Conservation (phyloP, 306 rosid genomes). For the Lagenaria siceraria region DNA sequence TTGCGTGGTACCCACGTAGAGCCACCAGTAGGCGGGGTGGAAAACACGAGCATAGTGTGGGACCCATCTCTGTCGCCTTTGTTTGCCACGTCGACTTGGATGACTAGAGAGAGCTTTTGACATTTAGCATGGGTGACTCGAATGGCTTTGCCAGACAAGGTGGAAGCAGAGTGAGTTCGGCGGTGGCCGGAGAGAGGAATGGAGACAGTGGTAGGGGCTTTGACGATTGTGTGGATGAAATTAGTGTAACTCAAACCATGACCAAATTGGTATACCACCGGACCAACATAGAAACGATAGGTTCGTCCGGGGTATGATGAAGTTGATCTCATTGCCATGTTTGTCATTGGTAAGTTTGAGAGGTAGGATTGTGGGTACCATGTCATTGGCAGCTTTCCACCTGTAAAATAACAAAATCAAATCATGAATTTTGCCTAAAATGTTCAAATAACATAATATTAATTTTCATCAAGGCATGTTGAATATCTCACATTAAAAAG, state of each 20-base stretch:
- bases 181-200: constrained; percentile 47
- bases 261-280: constrained; percentile 71
- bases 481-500: too few species aligned
- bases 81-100: constrained; percentile 51
- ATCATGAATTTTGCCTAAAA: too few species aligned
- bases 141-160: constrained; percentile 39
- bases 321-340: constrained; percentile 68
- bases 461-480: too few species aligned
- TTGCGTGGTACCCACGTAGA: constrained; percentile 45
- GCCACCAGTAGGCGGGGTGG: constrained; percentile 37
- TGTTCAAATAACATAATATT: too few species aligned
- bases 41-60: constrained; percentile 56
- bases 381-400: constrained; percentile 77
- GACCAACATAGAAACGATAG: constrained; percentile 68
- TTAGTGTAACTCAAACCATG: constrained; percentile 54
- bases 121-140: constrained; percentile 72
- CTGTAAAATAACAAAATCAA: constrained; percentile 18
- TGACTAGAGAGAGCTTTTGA: constrained; percentile 31
- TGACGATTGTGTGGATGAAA: constrained; percentile 40
- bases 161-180: constrained; percentile 9
- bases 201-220: constrained; percentile 38
- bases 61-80: constrained; percentile 60
- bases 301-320: constrained; percentile 65
- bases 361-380: constrained; percentile 83
- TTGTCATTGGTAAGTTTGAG: constrained; percentile 57